Evolutionary conservation across 495 filamentous ascomycete species (phyloP), one percentile per base, ranked within the genome.

Genomic region (Aspergillus coremiiformis): DNA sequence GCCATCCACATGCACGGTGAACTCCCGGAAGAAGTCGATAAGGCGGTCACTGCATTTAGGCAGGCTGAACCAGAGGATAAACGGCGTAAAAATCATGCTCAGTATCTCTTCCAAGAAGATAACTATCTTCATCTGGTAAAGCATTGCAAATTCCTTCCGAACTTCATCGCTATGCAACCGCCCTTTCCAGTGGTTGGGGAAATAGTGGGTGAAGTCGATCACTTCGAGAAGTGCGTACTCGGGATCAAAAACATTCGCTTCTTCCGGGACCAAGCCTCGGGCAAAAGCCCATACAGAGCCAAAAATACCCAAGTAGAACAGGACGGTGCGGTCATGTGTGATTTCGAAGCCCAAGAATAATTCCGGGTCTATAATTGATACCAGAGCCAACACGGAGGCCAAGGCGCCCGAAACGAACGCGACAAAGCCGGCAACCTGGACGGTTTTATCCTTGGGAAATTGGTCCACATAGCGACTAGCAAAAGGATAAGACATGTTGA

Each of bases 1-100:
- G 0, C 93, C 93, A 70, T 98, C 94, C 10, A 98, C 90, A 59
- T 97, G 92, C 17, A 98, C 82, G 1, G 93, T 96, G 61, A 96
- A 96, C 63, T 98, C 93, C 14, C 93, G 81, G 71, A 98, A 96
- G 70, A 98, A 98, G 62, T 98, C 93, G 45, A 98, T 86, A 52
- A 97, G 81, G 47, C 89, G 87, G 61, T 97, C 94, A 65, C 85
- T 90, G 70, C 86, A 91, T 62, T 86, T 89, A 5, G 90, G 89
- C 42, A 97, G 77, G 51, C 86, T 90, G 64, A 85, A 84, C 76
- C 90, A 88, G 24, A 97, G 79, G 19, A 97, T 81, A 50, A 94
- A 86, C 5, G 93, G 93, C 6, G 91, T 95, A 48, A 93, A 83
- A 33, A 98, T 78, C 64, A 97, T 90, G 67, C 90, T 89, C 53